Base-by-base conservation (phyloP, 1,284 basidiomycete genomes). In the Sanghuangporus weigelae region DNA sequence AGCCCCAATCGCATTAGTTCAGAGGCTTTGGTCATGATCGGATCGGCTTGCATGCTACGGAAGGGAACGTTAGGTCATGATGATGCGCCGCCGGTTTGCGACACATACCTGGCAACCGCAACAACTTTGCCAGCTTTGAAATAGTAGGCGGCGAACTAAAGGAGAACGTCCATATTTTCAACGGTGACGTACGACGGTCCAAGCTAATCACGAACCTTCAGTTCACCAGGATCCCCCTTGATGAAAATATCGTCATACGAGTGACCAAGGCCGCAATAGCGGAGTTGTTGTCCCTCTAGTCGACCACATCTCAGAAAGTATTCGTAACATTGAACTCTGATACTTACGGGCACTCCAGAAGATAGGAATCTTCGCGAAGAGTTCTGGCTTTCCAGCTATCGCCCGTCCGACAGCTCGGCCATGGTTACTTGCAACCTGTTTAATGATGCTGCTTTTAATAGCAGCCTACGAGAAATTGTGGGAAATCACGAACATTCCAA, bases 271-370 rank as follows among this genome's bases (percentile, higher is more conserved):
- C 93, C 92, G 68, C 89, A 87, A 76, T 96, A 97, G 53, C 94
- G 83, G 60, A 97, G 78, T 71, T 90, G 87, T 70, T 86, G 84
- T 44, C 90, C 90, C 75, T 92, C 83, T 73, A 77, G 73, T 8
- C 36, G 38, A 16, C 11, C n/a, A 46, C 16, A n/a, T 46, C 8
- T n/a, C 7, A 7, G 16, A n/a, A n/a, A 16, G 10, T 7, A 46
- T 46, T 19, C 16, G 12, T 7, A 46, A n/a, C 16, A 19, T 46
- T n/a, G 7, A 19, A 46, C 8, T n/a, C 21, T 5, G 1, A 21
- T 11, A 82, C 88, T 65, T 70, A 90, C 88, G 87, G 46, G 87
- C 86, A 73, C 87, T 90, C 95, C 95, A 97, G 77, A 97, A 97
- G 58, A 96, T 79, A 0, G 95, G 93, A 6, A 93, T 79, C 75